Conservation (phyloP, 2,329 filamentous ascomycete genomes). For the Fusarium sp. region DNA sequence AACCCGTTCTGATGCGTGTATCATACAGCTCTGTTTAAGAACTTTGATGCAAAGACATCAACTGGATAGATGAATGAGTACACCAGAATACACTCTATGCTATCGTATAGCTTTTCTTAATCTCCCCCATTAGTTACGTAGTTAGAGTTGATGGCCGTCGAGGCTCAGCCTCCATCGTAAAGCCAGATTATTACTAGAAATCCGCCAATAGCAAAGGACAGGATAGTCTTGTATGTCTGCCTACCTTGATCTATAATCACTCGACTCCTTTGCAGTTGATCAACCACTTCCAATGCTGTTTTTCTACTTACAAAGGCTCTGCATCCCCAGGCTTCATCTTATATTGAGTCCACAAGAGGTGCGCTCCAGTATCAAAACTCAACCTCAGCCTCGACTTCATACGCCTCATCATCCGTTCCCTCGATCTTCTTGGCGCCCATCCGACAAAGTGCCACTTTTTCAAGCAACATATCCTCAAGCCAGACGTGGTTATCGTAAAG, state of each 20-base stretch:
- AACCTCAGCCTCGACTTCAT: conserved; percentile 63
- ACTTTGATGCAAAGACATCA: too few relatives aligned
- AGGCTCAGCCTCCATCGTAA: background rate
- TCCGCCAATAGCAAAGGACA: background rate
- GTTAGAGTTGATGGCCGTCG: too few relatives aligned
- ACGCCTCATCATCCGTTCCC: conserved; percentile 61
- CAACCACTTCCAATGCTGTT: background rate
- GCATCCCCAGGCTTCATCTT: background rate
- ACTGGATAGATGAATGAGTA: too few relatives aligned
- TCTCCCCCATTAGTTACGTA: too few relatives aligned
- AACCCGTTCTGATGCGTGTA: too few relatives aligned
- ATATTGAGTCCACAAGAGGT: background rate
- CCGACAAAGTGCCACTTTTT: conserved; percentile 78
- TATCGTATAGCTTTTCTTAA: too few relatives aligned
- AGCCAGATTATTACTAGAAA: background rate
- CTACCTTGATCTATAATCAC: background rate
- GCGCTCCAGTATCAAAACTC: conserved; percentile 45
- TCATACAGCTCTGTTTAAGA: too few relatives aligned
- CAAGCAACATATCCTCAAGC: conserved; percentile 73
- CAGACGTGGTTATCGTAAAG: conserved; percentile 73
- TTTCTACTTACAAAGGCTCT: background rate
- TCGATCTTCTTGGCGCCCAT: conserved; percentile 82
- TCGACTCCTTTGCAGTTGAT: background rate
- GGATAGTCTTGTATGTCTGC: background rate
- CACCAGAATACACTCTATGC: too few relatives aligned